A percentile compares a stretch with the other conserved stretches of the same genome.
Conservation (phyloP, 129 eudicot species). For the sunflower (Helianthus annuus) region HanXRQr2.0-SUNRISE NC_035447.2:41678025-41678524, state of each 20-base stretch:
- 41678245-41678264: constrained; percentile 73
- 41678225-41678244: constrained; percentile 98
- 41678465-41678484: too few species aligned
- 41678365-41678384: too few species aligned
- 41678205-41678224: constrained; percentile 97
- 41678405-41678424: too few species aligned
- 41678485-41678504: too few species aligned
- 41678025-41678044: too few species aligned
- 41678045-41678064: constrained; percentile 69
- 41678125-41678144: constrained; percentile 97
- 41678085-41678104: constrained; percentile 88
- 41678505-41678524: constrained; percentile 67
- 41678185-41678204: constrained; percentile 31
- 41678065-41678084: constrained; percentile 83
- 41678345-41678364: too few species aligned
- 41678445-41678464: too few species aligned
- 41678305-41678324: too few species aligned
- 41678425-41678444: too few species aligned
- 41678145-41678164: not conserved
- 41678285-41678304: not conserved
- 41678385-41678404: too few species aligned
- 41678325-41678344: too few species aligned
- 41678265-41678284: not conserved
- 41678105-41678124: constrained; percentile 97
- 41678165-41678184: too few species aligned